Percentiles rank a stretch among this genome's conserved stretches.
Conservation (phyloP, 2,329 filamentous ascomycete species). For the Fonsecaea multimorphosa region DNA sequence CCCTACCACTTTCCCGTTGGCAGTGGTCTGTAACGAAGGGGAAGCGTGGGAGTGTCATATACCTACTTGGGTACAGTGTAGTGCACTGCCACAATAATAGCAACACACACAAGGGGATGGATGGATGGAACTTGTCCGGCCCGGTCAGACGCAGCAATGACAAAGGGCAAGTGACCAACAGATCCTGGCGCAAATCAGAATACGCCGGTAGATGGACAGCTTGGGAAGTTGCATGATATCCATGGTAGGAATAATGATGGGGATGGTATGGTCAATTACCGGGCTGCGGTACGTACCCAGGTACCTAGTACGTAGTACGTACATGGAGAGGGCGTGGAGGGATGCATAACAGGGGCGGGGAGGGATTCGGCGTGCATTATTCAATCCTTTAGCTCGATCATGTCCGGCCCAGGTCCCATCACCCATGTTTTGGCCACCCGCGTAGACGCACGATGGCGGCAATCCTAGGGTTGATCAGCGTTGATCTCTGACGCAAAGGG, state of each 20-base stretch:
- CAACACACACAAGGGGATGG: constrained; percentile 1
- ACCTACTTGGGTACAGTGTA: background rate
- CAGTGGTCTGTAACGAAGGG: constrained; percentile 3
- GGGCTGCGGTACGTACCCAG: background rate
- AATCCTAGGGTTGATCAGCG: constrained; percentile 12
- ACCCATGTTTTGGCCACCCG: constrained; percentile 10
- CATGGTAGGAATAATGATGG: constrained; percentile 2
- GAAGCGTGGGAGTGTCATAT: constrained; percentile 6
- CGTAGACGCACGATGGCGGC: constrained; percentile 16
- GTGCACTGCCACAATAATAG: constrained; percentile 19
- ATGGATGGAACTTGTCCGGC: constrained; percentile 15
- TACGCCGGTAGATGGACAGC: background rate
- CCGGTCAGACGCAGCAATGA: constrained; percentile 13
- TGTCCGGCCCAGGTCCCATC: background rate
- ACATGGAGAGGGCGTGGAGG: background rate
- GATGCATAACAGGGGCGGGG: background rate
- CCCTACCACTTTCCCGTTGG: constrained; percentile 22
- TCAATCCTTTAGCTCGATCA: constrained; percentile 1
- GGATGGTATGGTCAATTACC: background rate
- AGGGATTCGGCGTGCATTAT: background rate
- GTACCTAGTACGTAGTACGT: background rate
- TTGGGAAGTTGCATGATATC: constrained; percentile 10
- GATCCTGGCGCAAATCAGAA: no score
- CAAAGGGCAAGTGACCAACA: constrained; percentile 7
- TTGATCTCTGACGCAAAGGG: constrained; percentile 23